Percentiles rank a stretch among this genome's conserved stretches.
These are phyloP conservation scores for Bisporella sp. DNA, from an alignment of 2,329 filamentous ascomycete genomes.

Conservation along the genomic window DNA sequence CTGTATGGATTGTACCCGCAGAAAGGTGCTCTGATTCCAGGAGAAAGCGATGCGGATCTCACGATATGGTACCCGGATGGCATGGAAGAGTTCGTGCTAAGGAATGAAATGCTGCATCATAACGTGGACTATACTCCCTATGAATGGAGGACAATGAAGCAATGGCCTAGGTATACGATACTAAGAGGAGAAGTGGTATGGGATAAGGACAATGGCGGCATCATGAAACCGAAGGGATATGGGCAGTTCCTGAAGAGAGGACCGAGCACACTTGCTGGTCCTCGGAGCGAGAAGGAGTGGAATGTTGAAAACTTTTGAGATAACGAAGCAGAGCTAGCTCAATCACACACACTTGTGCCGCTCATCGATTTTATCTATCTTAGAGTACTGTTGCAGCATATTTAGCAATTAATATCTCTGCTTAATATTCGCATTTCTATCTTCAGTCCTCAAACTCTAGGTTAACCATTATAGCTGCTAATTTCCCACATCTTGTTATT, in stretches of 20 bases:
- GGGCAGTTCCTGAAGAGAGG: constrained; percentile 42
- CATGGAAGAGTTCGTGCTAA: constrained; percentile 36
- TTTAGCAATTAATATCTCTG: no score
- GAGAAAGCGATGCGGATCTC: constrained; percentile 46
- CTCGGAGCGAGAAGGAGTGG: constrained; percentile 24
- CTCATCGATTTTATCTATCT: no score
- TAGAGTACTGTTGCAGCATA: no score
- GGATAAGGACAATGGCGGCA: constrained; percentile 45
- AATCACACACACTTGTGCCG: no score
- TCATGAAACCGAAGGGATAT: constrained; percentile 40
- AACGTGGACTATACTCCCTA: constrained; percentile 57
- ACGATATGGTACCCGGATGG: constrained; percentile 49
- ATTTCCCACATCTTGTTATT: no score
- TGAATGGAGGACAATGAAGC: constrained; percentile 46
- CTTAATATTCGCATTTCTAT: no score
- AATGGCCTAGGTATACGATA: constrained; percentile 57
- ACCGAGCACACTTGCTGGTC: constrained; percentile 29
- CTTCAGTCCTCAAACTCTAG: no score
- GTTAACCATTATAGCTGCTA: no score
- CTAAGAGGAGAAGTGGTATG: constrained; percentile 51
- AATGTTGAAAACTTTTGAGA: constrained; percentile 20
- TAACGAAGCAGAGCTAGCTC: no score
- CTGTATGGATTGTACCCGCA: constrained; percentile 46
- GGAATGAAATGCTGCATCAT: constrained; percentile 51
- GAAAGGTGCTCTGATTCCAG: constrained; percentile 44